A percentile compares a stretch with the other conserved stretches of the same genome.
Conservation (phyloP, 2,329 filamentous ascomycete genomes). For the Venturia oleaginea region DNA sequence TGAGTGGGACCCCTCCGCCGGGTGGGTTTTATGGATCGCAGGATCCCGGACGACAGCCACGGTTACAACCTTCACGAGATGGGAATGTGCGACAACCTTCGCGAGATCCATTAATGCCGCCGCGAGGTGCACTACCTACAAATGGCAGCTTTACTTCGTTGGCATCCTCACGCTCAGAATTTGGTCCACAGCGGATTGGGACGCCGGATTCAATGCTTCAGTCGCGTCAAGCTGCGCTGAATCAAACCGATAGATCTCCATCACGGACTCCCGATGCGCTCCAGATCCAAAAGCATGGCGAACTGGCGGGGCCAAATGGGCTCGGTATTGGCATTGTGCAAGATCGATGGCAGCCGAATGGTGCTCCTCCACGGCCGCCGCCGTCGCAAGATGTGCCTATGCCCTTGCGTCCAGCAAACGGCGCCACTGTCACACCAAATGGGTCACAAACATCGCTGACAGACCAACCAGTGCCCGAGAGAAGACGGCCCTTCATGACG, state of each 20-base stretch:
- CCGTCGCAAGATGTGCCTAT: background rate
- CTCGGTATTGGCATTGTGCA: conserved; percentile 10
- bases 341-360: conserved; percentile 3
- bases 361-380: background rate
- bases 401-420: background rate
- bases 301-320: conserved; percentile 8
- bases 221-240: background rate
- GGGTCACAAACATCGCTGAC: background rate
- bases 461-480: conserved; percentile 40
- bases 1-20: background rate
- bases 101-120: conserved; percentile 16
- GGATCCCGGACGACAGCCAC: conserved; percentile 2
- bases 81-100: conserved; percentile 20
- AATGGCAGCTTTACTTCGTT: conserved; percentile 31
- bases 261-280: background rate
- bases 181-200: conserved; percentile 19
- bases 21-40: background rate
- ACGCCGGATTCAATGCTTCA: conserved; percentile 17
- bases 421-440: background rate
- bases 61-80: conserved; percentile 10
- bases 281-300: background rate
- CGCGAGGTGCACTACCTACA: conserved; percentile 19
- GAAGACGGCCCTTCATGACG: conserved; percentile 59
- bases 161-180: conserved; percentile 28
- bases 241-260: background rate